Base-by-base conservation (phyloP, 1,284 basidiomycete species). In the Boletus sp. region DNA sequence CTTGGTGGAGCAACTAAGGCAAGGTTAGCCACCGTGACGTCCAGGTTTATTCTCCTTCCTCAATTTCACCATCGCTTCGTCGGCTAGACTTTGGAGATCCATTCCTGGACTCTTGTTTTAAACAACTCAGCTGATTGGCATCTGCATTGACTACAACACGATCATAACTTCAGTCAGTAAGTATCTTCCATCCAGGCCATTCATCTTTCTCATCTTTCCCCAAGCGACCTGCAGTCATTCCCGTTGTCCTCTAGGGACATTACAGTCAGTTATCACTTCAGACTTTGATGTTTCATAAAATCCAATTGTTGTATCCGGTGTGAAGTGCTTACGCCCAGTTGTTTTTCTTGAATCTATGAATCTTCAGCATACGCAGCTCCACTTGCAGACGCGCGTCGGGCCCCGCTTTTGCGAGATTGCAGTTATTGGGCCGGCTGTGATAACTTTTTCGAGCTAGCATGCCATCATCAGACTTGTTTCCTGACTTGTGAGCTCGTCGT, bases 61-160 rank as follows among this genome's bases (percentile, higher is more conserved):
- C 26, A 40, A 29, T 25, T 8, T 37, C 29, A 20, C 54, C 34
- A 38, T 49, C 41, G 4, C 33, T 27, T 41, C 23, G 12, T 26
- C 48, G 38, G 26, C 29, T 53, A 75, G 73, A 69, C 46, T 72
- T 76, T 39, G 74, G 74, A 27, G 75, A 75, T 52, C 73, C 73
- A n/a, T 72, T 76, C 49, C 61, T 75, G 43, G 72, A 76, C 3
- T 43, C 60, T 41, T 32, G 44, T 36, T 41, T 40, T 14, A 62
- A 62, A 40, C 57, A 52, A 23, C 33, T 51, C 33, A 52, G 58
- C 6, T 65, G 44, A 59, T 52, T 20, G 32, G 16, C 16, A 39
- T 41, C 5, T n/a, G 17, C 25, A 14, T 29, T 36, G 9, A 5
- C 35, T 16, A 13, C 17, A 14, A 25, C n/a, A 14, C 14, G 41